phyloP scores from a whole-genome alignment of 2,329 filamentous ascomycete genomes.

The Dendryphion nanum region DNA sequence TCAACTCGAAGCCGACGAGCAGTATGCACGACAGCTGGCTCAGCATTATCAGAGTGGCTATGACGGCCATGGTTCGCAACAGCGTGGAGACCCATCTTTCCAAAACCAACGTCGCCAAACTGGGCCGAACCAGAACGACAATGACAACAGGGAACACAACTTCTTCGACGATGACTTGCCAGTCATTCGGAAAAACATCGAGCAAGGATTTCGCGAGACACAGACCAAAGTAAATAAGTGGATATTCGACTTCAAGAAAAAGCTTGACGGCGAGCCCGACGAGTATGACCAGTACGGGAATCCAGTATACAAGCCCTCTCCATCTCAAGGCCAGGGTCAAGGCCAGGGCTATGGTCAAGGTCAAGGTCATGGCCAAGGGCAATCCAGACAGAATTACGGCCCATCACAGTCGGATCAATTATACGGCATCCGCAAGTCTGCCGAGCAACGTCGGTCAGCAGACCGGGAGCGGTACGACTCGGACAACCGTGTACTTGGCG shows the following conservation, averaged over 20 bases:
- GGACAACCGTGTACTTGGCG: conserved; percentile 83
- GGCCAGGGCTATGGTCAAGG: conserved; percentile 4
- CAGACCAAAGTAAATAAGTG: conserved; percentile 90
- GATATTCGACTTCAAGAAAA: conserved; percentile 90
- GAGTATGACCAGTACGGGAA: conserved; percentile 56
- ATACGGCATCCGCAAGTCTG: conserved; percentile 40
- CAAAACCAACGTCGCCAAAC: conserved; percentile 50
- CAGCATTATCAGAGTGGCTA: conserved; percentile 70
- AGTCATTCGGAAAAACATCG: conserved; percentile 86
- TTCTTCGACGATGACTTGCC: conserved; percentile 95
- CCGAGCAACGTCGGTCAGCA: conserved; percentile 62
- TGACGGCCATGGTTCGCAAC: conserved; percentile 35
- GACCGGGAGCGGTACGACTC: conserved; percentile 94
- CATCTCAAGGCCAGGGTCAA: background rate
- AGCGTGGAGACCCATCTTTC: conserved; percentile 36
- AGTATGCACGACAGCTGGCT: conserved; percentile 87
- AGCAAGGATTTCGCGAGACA: conserved; percentile 92
- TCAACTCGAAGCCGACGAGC: conserved; percentile 87
- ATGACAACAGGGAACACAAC: conserved; percentile 67
- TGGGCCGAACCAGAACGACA: conserved; percentile 57
- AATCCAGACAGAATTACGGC: conserved; percentile 40
- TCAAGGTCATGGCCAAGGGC: too few relatives aligned
- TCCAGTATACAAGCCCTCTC: conserved; percentile 12
- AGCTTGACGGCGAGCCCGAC: conserved; percentile 82
- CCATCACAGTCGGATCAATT: conserved; percentile 41